Evolutionary conservation across 352 stramenopile species (phyloP).

Genomic region (Phytopythium aichiense): DNA sequence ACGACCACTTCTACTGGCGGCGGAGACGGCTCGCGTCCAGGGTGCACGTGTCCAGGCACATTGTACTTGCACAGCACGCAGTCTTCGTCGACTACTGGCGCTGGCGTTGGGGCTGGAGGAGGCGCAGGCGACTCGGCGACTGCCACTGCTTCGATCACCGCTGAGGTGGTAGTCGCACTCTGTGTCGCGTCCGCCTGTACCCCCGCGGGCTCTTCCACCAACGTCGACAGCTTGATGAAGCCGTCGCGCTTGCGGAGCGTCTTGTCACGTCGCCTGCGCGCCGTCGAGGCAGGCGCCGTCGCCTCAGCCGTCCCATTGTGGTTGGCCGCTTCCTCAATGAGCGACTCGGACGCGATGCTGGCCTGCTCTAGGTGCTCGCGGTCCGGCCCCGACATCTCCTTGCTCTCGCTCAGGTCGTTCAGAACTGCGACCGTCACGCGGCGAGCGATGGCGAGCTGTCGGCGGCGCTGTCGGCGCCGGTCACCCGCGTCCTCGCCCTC

Average conservation of each 20-base stretch:
- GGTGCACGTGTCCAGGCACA: slow-evolving; percentile 50
- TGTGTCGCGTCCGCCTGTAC: slow-evolving; percentile 2
- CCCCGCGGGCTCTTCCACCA: slow-evolving; percentile 40
- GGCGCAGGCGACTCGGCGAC: slow-evolving; percentile 3
- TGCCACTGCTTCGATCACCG: background rate
- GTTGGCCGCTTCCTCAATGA: slow-evolving; percentile 16
- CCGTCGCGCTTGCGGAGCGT: slow-evolving; percentile 38
- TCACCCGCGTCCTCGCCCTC: background rate
- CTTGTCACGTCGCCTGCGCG: slow-evolving; percentile 33
- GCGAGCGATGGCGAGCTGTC: slow-evolving; percentile 13
- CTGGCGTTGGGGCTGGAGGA: slow-evolving; percentile 14
- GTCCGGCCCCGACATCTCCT: slow-evolving; percentile 31
- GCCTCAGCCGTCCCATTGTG: slow-evolving; percentile 4
- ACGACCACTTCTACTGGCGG: slow-evolving; percentile 6
- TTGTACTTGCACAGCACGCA: slow-evolving; percentile 64
- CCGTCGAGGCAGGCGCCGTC: background rate
- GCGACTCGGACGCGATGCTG: slow-evolving; percentile 22
- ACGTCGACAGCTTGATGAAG: slow-evolving; percentile 29
- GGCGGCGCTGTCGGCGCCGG: background rate
- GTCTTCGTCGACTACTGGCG: slow-evolving; percentile 16
- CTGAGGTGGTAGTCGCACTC: background rate
- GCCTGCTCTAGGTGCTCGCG: slow-evolving; percentile 37
- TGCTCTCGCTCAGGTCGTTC: slow-evolving; percentile 34
- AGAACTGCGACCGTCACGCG: slow-evolving; percentile 50
- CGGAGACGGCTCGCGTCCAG: slow-evolving; percentile 8